These are phyloP conservation scores for Cryptococcus deneoformans DNA, from an alignment of 1,284 basidiomycete species.

Conservation along the genomic window DNA sequence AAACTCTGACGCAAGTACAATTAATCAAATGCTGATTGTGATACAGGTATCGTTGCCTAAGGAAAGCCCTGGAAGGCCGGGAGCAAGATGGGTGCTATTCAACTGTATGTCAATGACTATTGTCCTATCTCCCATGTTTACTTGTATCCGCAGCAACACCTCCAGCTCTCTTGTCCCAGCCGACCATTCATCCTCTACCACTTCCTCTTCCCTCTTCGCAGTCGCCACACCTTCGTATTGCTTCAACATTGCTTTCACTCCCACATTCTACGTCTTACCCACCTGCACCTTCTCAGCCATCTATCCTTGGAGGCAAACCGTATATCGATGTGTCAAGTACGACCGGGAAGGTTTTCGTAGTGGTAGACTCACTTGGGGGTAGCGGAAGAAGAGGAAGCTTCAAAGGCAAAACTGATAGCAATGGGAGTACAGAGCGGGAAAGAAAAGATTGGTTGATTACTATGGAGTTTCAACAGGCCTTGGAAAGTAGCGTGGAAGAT, in stretches of 20 bases:
- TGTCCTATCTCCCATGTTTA: not conserved
- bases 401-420: not conserved
- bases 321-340: slow-evolving; percentile 33
- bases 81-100: slow-evolving; percentile 32
- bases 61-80: slow-evolving; percentile 18
- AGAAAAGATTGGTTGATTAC: slow-evolving; percentile 39
- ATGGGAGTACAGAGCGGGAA: slow-evolving; percentile 33
- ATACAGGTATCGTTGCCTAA: slow-evolving; percentile 30
- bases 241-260: slow-evolving; percentile 24
- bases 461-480: slow-evolving; percentile 25
- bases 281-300: slow-evolving; percentile 6
- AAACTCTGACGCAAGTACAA: not conserved
- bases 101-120: slow-evolving; percentile 15
- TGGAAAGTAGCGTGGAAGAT: slow-evolving; percentile 13
- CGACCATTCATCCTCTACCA: slow-evolving; percentile 35
- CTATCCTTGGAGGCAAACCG: slow-evolving; percentile 11
- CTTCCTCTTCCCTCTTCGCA: slow-evolving; percentile 15
- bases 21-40: not conserved
- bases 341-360: slow-evolving; percentile 35
- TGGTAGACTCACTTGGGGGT: slow-evolving; percentile 18
- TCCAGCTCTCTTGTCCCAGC: slow-evolving; percentile 27
- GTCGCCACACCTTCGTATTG: slow-evolving; percentile 11
- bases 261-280: slow-evolving; percentile 21
- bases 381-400: not conserved
- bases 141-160: slow-evolving; percentile 6